phyloP scores from a whole-genome alignment of 169 alveolate species.

The Plasmodium gallinaceum region DNA sequence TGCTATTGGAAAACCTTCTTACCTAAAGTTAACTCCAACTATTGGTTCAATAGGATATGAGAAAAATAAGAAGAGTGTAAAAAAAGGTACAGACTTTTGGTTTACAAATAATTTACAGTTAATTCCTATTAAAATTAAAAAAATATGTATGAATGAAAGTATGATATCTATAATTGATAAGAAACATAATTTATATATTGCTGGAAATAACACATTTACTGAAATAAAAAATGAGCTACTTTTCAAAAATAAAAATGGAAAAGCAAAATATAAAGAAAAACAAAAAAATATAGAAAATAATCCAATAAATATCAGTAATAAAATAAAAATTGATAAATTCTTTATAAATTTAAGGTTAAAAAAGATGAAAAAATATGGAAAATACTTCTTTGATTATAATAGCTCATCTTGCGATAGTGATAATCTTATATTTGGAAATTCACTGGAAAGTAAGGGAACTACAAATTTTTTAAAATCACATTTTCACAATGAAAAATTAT shows the following conservation, averaged over 20 bases:
- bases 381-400: conserved; percentile 38
- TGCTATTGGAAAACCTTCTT: conserved; percentile 70
- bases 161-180: conserved; percentile 69
- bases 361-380: conserved; percentile 54
- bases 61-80: conserved; percentile 51
- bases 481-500: conserved; percentile 32
- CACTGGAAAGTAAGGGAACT: conserved; percentile 10
- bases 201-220: conserved; percentile 42
- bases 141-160: conserved; percentile 52
- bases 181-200: conserved; percentile 62
- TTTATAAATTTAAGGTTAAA: conserved; percentile 61
- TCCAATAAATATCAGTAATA: conserved; percentile 16
- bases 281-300: conserved; percentile 11
- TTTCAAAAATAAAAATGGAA: conserved; percentile 35
- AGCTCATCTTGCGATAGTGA: conserved; percentile 70
- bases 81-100: conserved; percentile 70
- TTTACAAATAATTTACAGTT: conserved; percentile 73
- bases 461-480: conserved; percentile 20
- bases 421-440: conserved; percentile 46
- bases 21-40: conserved; percentile 70
- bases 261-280: conserved; percentile 21
- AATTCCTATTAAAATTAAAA: conserved; percentile 59
- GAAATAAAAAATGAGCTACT: conserved; percentile 46
- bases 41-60: conserved; percentile 62
- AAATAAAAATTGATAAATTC: conserved; percentile 57